Evolutionary conservation across 73 alveolate genomes (phyloP), one percentile per base, ranked within the genome.

Genomic region (Paramecium tetraurelia): DNA sequence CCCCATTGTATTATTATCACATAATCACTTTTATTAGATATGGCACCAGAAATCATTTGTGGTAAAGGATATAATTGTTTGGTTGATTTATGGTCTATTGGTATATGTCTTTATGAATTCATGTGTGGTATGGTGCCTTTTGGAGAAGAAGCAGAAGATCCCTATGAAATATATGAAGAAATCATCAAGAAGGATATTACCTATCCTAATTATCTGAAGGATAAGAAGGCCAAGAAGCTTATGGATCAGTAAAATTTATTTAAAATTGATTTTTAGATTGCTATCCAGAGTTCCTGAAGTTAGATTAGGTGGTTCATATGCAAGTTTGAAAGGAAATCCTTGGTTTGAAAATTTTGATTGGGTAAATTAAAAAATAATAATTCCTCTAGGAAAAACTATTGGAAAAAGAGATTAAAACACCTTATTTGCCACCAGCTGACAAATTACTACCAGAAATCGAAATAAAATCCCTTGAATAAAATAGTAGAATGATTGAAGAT

Each of bases 21-120:
- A 24, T 38, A 38, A n/a, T n/a, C 8, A 3, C 31, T n/a, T 22
- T 5, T 18, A 0, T 31, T 75, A 75, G 87, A 75, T 85, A 93
- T 93, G 96, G 95, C 96, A 18, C 97, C 97, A 40, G 97, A 94
- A 92, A 72, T 94, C 80, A 89, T 95, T 16, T 85, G 95, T 41
- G 98, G 98, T 57, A 95, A 95, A 93, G 98, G 98, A 36, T 95
- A 95, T 84, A 90, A 93, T 57, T 93, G 93, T 70, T 69, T 44
- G 22, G 98, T 95, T 10, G 98, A 95, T 93, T 93, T 86, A 70
- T 95, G 98, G 98, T 93, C 96, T 85, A 85, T 93, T 80, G 98
- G 98, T 59, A 88, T 95, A 14, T 93, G 95, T 86, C 88, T 93
- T 41, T 95, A 95, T 63, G 95, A 95, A 87, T 80, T 95, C 40